These are phyloP conservation scores for Solidago caesia DNA, from an alignment of 129 eudicot species.

Conservation along the genomic window DNA sequence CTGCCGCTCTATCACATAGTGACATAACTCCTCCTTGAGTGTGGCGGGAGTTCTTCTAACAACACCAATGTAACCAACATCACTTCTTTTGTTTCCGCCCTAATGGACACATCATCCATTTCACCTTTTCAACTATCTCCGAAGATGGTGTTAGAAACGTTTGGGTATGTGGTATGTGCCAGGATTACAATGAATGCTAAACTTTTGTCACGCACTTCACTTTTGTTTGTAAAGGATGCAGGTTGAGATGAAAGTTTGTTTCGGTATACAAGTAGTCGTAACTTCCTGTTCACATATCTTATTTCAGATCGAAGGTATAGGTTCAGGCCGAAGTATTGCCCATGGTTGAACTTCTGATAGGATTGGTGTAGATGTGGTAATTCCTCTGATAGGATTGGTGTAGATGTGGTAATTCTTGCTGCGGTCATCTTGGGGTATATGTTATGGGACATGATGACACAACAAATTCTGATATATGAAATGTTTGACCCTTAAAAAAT, in stretches of 20 bases:
- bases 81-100: neutral
- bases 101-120: constrained; percentile 42
- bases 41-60: too few relatives aligned
- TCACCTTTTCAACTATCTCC: constrained; percentile 57
- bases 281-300: constrained; percentile 52
- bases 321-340: too few relatives aligned
- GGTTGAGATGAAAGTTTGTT: constrained; percentile 64
- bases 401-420: neutral
- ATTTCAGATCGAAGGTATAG: constrained; percentile 49
- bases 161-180: constrained; percentile 60
- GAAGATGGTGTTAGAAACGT: constrained; percentile 57
- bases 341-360: too few relatives aligned
- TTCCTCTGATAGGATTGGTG: too few relatives aligned
- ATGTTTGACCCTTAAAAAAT: too few relatives aligned
- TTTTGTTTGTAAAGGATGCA: constrained; percentile 22
- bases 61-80: too few relatives aligned
- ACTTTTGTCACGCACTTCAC: constrained; percentile 44
- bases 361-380: neutral
- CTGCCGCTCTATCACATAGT: too few relatives aligned
- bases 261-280: constrained; percentile 45
- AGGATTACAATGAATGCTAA: constrained; percentile 62
- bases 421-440: neutral
- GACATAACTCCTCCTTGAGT: too few relatives aligned
- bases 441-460: neutral
- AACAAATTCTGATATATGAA: too few relatives aligned